phyloP scores from a whole-genome alignment of 1,139 yeast species.

The Suhomyces bribrorum region DNA sequence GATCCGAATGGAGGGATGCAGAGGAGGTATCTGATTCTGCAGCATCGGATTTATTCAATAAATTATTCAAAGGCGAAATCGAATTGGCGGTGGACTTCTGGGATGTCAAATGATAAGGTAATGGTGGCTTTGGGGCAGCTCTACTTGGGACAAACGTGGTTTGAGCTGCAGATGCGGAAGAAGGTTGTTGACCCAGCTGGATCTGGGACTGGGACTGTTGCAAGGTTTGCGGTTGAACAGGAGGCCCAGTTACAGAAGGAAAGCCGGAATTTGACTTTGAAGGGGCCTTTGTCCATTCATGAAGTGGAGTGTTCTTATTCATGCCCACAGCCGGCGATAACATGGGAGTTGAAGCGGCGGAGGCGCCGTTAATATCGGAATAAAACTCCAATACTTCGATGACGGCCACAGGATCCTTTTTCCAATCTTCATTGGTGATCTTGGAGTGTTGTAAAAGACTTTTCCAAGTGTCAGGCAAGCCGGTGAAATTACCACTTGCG shows the following conservation, averaged over 20 bases:
- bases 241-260: slow-evolving; percentile 4
- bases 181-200: slow-evolving; percentile 7
- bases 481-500: slow-evolving; percentile 72
- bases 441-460: slow-evolving; percentile 71
- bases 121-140: slow-evolving; percentile 48
- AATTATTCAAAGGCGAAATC: slow-evolving; percentile 38
- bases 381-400: slow-evolving; percentile 93
- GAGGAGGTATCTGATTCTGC: background rate
- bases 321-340: slow-evolving; percentile 22
- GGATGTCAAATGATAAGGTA: slow-evolving; percentile 41
- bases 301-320: slow-evolving; percentile 19
- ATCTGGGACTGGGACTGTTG: slow-evolving; percentile 7
- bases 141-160: slow-evolving; percentile 37
- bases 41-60: slow-evolving; percentile 29
- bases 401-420: slow-evolving; percentile 79
- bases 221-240: slow-evolving; percentile 10
- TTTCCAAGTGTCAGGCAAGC: slow-evolving; percentile 81
- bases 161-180: slow-evolving; percentile 15
- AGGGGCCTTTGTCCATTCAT: slow-evolving; percentile 48
- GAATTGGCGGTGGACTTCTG: slow-evolving; percentile 19
- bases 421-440: slow-evolving; percentile 81
- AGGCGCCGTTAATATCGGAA: slow-evolving; percentile 47
- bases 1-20: slow-evolving; percentile 19
- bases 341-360: slow-evolving; percentile 34
- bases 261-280: slow-evolving; percentile 15